Conservation (phyloP, 2,329 filamentous ascomycete species). For the Phyllosticta capitalensis region DNA sequence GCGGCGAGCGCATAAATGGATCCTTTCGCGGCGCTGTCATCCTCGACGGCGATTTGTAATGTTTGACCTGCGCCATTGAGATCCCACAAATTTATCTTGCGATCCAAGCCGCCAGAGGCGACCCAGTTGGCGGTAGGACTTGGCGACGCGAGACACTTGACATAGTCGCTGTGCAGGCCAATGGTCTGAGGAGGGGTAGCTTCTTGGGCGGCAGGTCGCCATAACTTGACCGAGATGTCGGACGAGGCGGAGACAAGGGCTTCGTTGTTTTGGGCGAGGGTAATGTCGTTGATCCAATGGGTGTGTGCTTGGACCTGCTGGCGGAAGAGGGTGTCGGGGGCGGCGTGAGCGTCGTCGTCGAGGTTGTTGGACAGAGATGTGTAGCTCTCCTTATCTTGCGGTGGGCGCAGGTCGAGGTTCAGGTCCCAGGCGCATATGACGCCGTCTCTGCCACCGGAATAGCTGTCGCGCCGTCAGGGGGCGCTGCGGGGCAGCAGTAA, state of each 20-base stretch:
- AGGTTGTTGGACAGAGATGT: slow-evolving; percentile 10
- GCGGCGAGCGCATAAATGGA: slow-evolving; percentile 87
- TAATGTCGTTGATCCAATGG: slow-evolving; percentile 93
- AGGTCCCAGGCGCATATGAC: slow-evolving; percentile 95
- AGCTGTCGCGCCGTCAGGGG: slow-evolving; percentile 44
- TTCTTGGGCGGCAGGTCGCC: slow-evolving; percentile 63
- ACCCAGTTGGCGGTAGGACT: slow-evolving; percentile 68
- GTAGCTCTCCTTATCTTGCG: slow-evolving; percentile 27
- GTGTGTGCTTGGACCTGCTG: slow-evolving; percentile 73
- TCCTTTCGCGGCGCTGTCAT: slow-evolving; percentile 72
- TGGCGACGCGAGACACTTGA: slow-evolving; percentile 84
- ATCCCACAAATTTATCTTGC: slow-evolving; percentile 90
- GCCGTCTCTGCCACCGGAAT: slow-evolving; percentile 91
- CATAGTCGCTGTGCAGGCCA: slow-evolving; percentile 90
- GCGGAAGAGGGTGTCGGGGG: slow-evolving; percentile 44
- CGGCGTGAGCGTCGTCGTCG: slow-evolving; percentile 26
- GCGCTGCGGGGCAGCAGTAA: slow-evolving; percentile 9
- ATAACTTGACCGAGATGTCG: slow-evolving; percentile 87
- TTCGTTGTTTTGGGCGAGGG: slow-evolving; percentile 65
- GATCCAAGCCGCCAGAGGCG: slow-evolving; percentile 85
- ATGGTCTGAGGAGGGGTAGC: slow-evolving; percentile 65
- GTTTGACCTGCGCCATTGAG: slow-evolving; percentile 77
- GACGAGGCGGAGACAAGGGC: slow-evolving; percentile 84
- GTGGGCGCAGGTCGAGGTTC: slow-evolving; percentile 53
- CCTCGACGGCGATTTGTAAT: slow-evolving; percentile 78